Evolutionary conservation across 495 filamentous ascomycete species (phyloP).

Genomic region (Darksidea phi): DNA sequence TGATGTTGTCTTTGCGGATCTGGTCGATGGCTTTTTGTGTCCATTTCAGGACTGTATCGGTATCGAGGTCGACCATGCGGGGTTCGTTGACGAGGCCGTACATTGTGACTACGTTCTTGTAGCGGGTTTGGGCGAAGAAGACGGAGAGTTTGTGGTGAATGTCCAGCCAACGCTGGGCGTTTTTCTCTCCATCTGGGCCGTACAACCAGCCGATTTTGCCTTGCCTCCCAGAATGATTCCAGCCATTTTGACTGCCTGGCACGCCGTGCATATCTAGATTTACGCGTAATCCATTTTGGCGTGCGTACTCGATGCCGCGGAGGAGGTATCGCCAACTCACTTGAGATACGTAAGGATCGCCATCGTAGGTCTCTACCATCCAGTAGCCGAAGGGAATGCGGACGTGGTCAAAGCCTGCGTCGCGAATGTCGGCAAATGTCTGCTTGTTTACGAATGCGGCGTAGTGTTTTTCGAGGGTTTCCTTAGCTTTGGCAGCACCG

Average conservation of each 20-base stretch:
- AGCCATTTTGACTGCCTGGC: constrained; percentile 79
- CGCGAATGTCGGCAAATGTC: constrained; percentile 78
- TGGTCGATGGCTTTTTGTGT: constrained; percentile 39
- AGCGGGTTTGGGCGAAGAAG: constrained; percentile 48
- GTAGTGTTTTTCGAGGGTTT: constrained; percentile 84
- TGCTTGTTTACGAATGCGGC: constrained; percentile 78
- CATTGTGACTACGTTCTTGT: constrained; percentile 47
- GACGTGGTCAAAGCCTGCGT: constrained; percentile 92
- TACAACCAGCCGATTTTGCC: constrained; percentile 58
- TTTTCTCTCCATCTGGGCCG: constrained; percentile 45
- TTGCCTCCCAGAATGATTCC: constrained; percentile 70
- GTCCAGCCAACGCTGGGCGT: constrained; percentile 45
- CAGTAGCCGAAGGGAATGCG: constrained; percentile 95
- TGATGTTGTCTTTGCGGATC: constrained; percentile 43
- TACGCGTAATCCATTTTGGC: constrained; percentile 89
- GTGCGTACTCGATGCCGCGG: constrained; percentile 84
- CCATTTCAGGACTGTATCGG: constrained; percentile 40
- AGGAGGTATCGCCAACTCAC: constrained; percentile 93
- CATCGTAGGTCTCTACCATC: constrained; percentile 82
- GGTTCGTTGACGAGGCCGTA: constrained; percentile 49
- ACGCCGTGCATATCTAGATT: constrained; percentile 91
- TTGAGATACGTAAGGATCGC: constrained; percentile 83
- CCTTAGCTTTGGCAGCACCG: constrained; percentile 58
- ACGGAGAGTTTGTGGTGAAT: constrained; percentile 45
- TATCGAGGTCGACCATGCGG: constrained; percentile 49